Percentiles rank a stretch among this genome's conserved stretches.
Conservation (phyloP, 2,329 filamentous ascomycete genomes). For the Esteya vermicola region DNA sequence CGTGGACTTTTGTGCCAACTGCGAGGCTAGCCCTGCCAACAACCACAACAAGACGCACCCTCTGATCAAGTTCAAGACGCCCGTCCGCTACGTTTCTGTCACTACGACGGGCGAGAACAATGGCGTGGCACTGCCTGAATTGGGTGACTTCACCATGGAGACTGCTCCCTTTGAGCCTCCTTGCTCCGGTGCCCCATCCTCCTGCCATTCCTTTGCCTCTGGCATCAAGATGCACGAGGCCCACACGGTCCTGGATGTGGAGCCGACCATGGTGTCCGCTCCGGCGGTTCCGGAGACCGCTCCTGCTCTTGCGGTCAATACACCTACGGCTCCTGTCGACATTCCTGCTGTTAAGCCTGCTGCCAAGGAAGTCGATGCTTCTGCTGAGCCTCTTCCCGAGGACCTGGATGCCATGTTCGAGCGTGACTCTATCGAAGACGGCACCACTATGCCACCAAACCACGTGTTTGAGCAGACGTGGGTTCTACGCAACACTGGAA, state of each 20-base stretch:
- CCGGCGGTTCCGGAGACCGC: background rate
- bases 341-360: background rate
- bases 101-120: constrained; percentile 70
- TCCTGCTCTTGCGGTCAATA: no score
- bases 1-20: constrained; percentile 86
- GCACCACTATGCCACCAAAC: constrained; percentile 55
- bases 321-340: no score
- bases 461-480: constrained; percentile 78
- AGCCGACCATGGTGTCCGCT: constrained; percentile 31
- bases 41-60: constrained; percentile 92
- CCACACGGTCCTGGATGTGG: constrained; percentile 59
- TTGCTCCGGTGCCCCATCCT: background rate
- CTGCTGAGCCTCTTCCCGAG: constrained; percentile 12
- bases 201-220: background rate
- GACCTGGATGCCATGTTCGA: constrained; percentile 50
- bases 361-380: constrained; percentile 8
- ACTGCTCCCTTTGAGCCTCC: constrained; percentile 8
- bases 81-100: constrained; percentile 76
- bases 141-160: constrained; percentile 48
- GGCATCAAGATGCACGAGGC: constrained; percentile 7
- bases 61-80: constrained; percentile 91
- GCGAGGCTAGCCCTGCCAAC: constrained; percentile 77
- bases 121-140: constrained; percentile 47
- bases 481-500: constrained; percentile 77
- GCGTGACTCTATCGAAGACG: constrained; percentile 65